Percentiles rank a stretch among this genome's conserved stretches.
Conservation (phyloP, 2,329 filamentous ascomycete genomes). For the Dissoconium aciculare region DNA sequence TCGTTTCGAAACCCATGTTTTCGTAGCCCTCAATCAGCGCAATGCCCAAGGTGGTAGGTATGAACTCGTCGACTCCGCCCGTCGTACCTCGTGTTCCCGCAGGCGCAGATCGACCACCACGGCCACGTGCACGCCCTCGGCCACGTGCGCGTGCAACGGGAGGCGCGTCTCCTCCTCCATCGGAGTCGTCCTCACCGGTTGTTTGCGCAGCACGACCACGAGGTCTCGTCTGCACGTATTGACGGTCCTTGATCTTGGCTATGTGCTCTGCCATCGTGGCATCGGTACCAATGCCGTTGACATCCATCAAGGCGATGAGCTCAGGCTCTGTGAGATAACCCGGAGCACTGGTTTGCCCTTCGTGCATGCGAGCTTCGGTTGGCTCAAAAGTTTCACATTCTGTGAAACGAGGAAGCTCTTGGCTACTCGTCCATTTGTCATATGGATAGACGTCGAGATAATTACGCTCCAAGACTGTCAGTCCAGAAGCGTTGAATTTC, state of each 20-base stretch:
- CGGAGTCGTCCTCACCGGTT: conserved; percentile 24
- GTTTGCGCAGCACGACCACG: conserved; percentile 22
- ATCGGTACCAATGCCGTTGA: conserved; percentile 94
- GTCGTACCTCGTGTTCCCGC: conserved; percentile 23
- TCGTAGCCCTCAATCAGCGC: conserved; percentile 91
- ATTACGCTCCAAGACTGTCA: conserved; percentile 75
- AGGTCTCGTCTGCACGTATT: conserved; percentile 61
- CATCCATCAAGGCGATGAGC: conserved; percentile 91
- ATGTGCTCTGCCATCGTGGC: conserved; percentile 99
- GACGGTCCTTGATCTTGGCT: conserved; percentile 76
- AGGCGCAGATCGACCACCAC: conserved; percentile 22
- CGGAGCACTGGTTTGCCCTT: conserved; percentile 78
- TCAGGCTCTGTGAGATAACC: conserved; percentile 88
- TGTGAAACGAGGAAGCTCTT: conserved; percentile 63
- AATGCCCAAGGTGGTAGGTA: conserved; percentile 80
- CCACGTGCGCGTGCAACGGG: conserved; percentile 20
- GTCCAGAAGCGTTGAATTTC: conserved; percentile 63
- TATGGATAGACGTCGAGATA: conserved; percentile 94
- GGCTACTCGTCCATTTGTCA: conserved; percentile 86
- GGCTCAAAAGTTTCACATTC: conserved; percentile 74
- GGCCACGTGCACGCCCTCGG: conserved; percentile 27
- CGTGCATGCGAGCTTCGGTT: conserved; percentile 72
- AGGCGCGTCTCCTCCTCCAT: conserved; percentile 24
- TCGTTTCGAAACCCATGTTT: conserved; percentile 81
- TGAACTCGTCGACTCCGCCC: conserved; percentile 60